phyloP scores from a whole-genome alignment of 805 yeast species.

The Tetrapisispora namnaoensis region DNA sequence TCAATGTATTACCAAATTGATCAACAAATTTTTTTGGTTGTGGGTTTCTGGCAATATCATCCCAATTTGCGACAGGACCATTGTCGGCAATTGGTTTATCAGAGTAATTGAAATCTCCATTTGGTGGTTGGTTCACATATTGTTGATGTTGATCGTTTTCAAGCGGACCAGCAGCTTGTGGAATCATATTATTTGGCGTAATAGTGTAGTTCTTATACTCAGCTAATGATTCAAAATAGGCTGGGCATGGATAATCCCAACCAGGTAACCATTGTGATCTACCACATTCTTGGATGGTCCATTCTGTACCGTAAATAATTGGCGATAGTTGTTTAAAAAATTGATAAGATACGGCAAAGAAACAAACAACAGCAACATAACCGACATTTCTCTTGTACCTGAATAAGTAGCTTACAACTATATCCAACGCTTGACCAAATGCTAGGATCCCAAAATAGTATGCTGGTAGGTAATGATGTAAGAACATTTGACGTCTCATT shows the following conservation, averaged over 20 bases:
- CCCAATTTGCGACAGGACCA: slow-evolving; percentile 1
- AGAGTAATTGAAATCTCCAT: not conserved
- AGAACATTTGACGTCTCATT: slow-evolving; percentile 87
- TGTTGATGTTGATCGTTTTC: not conserved
- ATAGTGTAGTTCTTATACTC: slow-evolving; percentile 15
- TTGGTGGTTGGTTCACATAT: not conserved
- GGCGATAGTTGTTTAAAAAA: slow-evolving; percentile 61
- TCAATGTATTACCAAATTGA: slow-evolving; percentile 5
- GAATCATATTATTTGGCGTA: not conserved
- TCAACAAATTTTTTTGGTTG: slow-evolving; percentile 4
- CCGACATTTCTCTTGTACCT: slow-evolving; percentile 36
- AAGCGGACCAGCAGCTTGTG: not conserved
- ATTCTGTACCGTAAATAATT: slow-evolving; percentile 63
- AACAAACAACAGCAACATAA: slow-evolving; percentile 36
- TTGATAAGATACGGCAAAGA: slow-evolving; percentile 40
- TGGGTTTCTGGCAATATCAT: not conserved
- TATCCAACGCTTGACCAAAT: slow-evolving; percentile 57
- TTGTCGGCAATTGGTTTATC: not conserved
- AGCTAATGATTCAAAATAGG: slow-evolving; percentile 33
- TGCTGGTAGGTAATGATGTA: slow-evolving; percentile 92
- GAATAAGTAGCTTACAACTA: slow-evolving; percentile 37
- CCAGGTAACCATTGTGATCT: slow-evolving; percentile 45
- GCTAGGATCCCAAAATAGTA: slow-evolving; percentile 78
- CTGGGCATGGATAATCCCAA: slow-evolving; percentile 87
- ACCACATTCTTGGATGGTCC: slow-evolving; percentile 66